Evolutionary conservation across 2,329 filamentous ascomycete genomes (phyloP), one percentile per base, ranked within the genome.

Genomic region (Dactylellina sp.): DNA sequence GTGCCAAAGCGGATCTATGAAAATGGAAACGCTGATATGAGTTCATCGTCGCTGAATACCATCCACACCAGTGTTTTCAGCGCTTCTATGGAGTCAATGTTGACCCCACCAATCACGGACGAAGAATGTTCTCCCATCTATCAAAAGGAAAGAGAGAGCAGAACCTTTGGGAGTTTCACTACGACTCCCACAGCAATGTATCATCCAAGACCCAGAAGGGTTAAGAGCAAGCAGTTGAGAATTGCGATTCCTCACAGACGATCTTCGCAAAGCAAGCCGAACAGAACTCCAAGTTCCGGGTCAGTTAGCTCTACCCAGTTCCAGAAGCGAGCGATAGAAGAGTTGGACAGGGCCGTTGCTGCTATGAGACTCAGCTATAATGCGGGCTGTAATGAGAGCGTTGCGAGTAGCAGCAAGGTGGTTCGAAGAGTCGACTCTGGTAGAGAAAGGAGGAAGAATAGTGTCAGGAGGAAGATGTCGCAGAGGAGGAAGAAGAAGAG

Each of bases 21-120:
- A 9, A 63, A 53, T 3, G 35, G 35, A 12, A 44, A 52, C 2
- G 55, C 68, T n/a, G 46, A 47, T 20, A 32, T 6, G 28, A 72
- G 68, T 18, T 55, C 60, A 12, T 40, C 52, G n/a, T 65, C 50
- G 1, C 40, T 71, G 14, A 60, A 64, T 28, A 64, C 47, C 18
- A 37, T 65, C 20, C 25, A 20, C 35, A 60, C 68, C 5, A 25
- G 52, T 24, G 7, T 18, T 7, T 59, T 59, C 14, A 47, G 22
- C 46, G 53, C 39, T 24, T 49, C 61, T 14, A 56, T 60, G 53
- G 68, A 61, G 18, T 44, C 60, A 6, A n/a, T 72, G 24, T 72
- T 53, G 68, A 72, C 68, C 2, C 68, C 68, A 22, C 68, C 68
- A 7, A 50, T 72, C 35, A 72, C 68, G 11, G 68, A 72, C 18